Evolutionary conservation across 345 rosid genomes (phyloP).

Genomic region (Clausena lansium): DNA sequence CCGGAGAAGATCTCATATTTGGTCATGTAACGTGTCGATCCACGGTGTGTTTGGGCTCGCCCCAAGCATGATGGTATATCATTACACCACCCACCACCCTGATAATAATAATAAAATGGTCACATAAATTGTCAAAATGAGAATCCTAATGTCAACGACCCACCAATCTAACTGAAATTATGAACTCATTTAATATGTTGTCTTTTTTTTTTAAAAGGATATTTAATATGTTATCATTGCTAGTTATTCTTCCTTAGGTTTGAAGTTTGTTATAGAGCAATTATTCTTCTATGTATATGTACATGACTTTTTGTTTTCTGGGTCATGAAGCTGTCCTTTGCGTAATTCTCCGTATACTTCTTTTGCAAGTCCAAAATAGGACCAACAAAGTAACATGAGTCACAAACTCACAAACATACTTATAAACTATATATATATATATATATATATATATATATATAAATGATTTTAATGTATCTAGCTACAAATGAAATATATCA

Average conservation of each 20-base stretch:
- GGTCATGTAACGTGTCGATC: conserved; percentile 77
- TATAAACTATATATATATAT: too few species aligned
- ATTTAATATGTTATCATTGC: background rate
- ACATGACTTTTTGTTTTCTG: background rate
- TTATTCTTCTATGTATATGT: background rate
- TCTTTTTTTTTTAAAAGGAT: too few species aligned
- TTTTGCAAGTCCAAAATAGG: too few species aligned
- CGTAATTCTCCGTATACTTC: background rate
- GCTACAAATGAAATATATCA: too few species aligned
- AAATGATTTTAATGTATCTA: too few species aligned
- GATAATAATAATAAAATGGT: background rate
- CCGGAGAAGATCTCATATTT: conserved; percentile 69
- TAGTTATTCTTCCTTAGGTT: conserved; percentile 3
- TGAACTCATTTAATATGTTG: background rate
- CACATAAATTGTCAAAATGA: background rate
- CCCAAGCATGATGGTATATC: conserved; percentile 71
- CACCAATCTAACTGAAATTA: conserved; percentile 5
- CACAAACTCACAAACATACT: too few species aligned
- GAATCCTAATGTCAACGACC: conserved; percentile 16
- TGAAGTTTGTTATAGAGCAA: background rate
- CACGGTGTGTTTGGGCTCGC: conserved; percentile 69
- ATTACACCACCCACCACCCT: conserved; percentile 99
- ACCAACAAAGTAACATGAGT: too few species aligned
- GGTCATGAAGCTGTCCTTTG: background rate
- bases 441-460: too few species aligned